Evolutionary conservation across 2,329 filamentous ascomycete genomes (phyloP).

Genomic region (Colletotrichum sidae): DNA sequence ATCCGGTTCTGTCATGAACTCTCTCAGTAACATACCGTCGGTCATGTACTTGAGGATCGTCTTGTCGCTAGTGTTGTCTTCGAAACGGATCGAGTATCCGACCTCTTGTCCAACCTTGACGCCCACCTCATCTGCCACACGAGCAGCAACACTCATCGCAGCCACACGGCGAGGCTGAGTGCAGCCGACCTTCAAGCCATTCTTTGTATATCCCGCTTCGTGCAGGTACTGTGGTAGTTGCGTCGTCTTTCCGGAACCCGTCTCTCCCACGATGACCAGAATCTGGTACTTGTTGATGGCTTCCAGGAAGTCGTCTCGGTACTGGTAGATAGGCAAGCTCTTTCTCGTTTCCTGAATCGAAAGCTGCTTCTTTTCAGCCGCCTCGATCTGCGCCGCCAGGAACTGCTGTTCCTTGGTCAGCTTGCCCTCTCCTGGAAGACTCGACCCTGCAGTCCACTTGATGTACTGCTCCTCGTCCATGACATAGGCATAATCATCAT

Average conservation of each 20-base stretch:
- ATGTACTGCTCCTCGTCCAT: slow-evolving; percentile 91
- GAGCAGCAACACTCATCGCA: slow-evolving; percentile 96
- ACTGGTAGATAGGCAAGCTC: slow-evolving; percentile 89
- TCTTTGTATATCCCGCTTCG: slow-evolving; percentile 89
- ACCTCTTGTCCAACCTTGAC: slow-evolving; percentile 92
- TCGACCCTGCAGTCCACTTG: slow-evolving; percentile 82
- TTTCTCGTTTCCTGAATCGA: slow-evolving; percentile 94
- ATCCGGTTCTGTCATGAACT: slow-evolving; percentile 90
- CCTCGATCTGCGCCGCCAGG: slow-evolving; percentile 84
- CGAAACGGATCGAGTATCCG: slow-evolving; percentile 94
- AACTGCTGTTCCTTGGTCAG: slow-evolving; percentile 83
- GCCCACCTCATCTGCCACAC: slow-evolving; percentile 94
- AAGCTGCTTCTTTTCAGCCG: slow-evolving; percentile 87
- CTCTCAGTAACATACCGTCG: slow-evolving; percentile 91
- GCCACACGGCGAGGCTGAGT: slow-evolving; percentile 96
- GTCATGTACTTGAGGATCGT: slow-evolving; percentile 97
- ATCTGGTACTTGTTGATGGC: slow-evolving; percentile 89
- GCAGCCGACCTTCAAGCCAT: slow-evolving; percentile 86
- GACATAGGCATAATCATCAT: slow-evolving; percentile 92
- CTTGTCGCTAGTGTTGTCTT: slow-evolving; percentile 91
- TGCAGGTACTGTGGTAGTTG: slow-evolving; percentile 94
- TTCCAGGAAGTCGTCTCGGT: slow-evolving; percentile 85
- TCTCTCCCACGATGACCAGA: slow-evolving; percentile 93
- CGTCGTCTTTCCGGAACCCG: slow-evolving; percentile 94
- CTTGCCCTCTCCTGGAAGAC: slow-evolving; percentile 77